These are phyloP conservation scores for Neurospora sp. DNA, from an alignment of 495 filamentous ascomycete species.

Conservation along the genomic window DNA sequence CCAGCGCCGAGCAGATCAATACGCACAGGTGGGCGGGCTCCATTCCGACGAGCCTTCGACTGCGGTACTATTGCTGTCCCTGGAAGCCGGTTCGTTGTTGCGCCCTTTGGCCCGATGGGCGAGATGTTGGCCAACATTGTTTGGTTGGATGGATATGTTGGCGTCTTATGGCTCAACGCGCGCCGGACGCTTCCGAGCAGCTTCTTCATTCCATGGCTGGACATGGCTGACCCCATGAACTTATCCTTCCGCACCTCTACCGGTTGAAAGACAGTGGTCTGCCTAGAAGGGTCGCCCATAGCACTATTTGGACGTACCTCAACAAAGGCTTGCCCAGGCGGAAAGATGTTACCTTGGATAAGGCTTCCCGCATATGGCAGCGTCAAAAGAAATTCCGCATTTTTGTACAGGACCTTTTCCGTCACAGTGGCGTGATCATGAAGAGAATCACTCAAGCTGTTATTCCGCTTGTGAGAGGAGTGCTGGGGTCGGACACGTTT, in stretches of 20 bases:
- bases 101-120: constrained; percentile 39
- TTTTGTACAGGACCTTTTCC: constrained; percentile 39
- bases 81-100: constrained; percentile 40
- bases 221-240: constrained; percentile 39
- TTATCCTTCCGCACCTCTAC: constrained; percentile 28
- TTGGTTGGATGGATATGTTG: constrained; percentile 20
- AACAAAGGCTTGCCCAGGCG: constrained; percentile 66
- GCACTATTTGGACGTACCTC: constrained; percentile 50
- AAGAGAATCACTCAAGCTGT: constrained; percentile 70
- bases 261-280: constrained; percentile 39
- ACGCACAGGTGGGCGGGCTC: constrained; percentile 32
- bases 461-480: constrained; percentile 39
- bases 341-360: constrained; percentile 70
- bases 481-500: constrained; percentile 38
- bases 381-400: constrained; percentile 48
- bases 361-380: constrained; percentile 69
- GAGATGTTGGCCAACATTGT: constrained; percentile 39
- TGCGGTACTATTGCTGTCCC: constrained; percentile 46
- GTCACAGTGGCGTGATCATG: constrained; percentile 53
- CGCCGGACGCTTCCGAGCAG: constrained; percentile 81
- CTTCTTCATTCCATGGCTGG: constrained; percentile 62
- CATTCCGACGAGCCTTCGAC: constrained; percentile 34
- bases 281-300: constrained; percentile 29
- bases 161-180: constrained; percentile 62
- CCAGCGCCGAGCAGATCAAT: constrained; percentile 77